Evolutionary conservation across 805 yeast genomes (phyloP).

Genomic region (Sugiyamaella americana): DNA sequence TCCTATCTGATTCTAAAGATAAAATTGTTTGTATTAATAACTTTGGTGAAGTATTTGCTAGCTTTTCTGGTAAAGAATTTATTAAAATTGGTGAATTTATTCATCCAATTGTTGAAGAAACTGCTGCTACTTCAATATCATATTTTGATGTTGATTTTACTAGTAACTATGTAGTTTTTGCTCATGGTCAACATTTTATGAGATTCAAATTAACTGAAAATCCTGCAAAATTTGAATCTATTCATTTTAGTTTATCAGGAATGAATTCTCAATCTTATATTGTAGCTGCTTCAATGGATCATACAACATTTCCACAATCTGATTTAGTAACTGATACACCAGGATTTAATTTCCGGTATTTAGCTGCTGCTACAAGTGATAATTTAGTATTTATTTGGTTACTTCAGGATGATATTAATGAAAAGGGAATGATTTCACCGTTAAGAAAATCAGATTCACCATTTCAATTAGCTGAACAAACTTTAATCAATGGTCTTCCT

Average conservation of each 20-base stretch:
- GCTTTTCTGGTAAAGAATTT: neutral
- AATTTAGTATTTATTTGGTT: conserved; percentile 19
- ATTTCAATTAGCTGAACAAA: conserved; percentile 11
- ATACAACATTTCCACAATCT: conserved; percentile 16
- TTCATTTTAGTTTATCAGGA: conserved; percentile 1
- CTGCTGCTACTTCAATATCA: neutral
- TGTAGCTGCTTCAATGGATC: conserved; percentile 18
- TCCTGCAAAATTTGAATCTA: conserved; percentile 4
- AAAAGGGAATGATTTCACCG: conserved; percentile 9
- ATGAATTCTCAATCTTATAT: conserved; percentile 2
- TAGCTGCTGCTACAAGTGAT: conserved; percentile 20
- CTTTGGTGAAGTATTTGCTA: conserved; percentile 10
- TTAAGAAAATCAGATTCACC: conserved; percentile 16
- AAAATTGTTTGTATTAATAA: conserved; percentile 11
- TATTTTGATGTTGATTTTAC: conserved; percentile 20
- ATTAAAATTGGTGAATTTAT: neutral
- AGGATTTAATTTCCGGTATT: conserved; percentile 16
- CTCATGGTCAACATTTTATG: conserved; percentile 7
- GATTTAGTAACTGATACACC: conserved; percentile 16
- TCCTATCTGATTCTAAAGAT: conserved; percentile 13
- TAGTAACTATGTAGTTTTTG: conserved; percentile 14
- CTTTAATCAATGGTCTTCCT: neutral
- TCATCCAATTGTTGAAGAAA: neutral
- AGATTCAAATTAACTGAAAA: conserved; percentile 9
- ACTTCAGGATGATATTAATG: conserved; percentile 8